These are phyloP conservation scores for Loxodes magnus DNA, from an alignment of 73 alveolate genomes.

Conservation along the genomic window DNA sequence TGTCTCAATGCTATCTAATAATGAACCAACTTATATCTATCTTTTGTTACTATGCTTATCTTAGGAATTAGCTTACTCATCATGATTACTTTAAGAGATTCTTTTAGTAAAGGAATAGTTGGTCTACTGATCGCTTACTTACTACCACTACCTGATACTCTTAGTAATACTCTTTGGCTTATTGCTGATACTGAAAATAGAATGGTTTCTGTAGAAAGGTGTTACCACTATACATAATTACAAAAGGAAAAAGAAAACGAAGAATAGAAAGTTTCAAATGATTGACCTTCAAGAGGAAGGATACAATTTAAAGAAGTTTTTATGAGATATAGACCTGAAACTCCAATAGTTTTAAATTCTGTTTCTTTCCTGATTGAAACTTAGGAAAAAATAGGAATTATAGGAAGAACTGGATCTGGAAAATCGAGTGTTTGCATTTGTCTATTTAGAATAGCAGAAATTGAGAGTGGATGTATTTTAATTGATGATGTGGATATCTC, in stretches of 20 bases:
- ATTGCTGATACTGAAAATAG: conserved; percentile 59
- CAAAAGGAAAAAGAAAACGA: conserved; percentile 33
- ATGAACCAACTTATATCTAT: background rate
- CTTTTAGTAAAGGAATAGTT: conserved; percentile 27
- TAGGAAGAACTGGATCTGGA: conserved; percentile 97
- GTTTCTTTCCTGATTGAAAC: conserved; percentile 49
- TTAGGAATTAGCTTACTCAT: background rate
- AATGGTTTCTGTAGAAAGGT: conserved; percentile 70
- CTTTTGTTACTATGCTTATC: background rate
- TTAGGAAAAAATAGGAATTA: conserved; percentile 84
- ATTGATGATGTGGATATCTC: conserved; percentile 76
- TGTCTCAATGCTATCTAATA: background rate
- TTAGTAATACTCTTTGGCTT: conserved; percentile 41
- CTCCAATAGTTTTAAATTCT: conserved; percentile 70
- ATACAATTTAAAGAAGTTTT: conserved; percentile 52
- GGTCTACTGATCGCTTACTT: conserved; percentile 55
- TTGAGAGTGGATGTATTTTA: conserved; percentile 46
- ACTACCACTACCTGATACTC: conserved; percentile 45
- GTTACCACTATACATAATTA: conserved; percentile 49
- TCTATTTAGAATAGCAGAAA: conserved; percentile 70
- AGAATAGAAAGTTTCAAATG: conserved; percentile 22
- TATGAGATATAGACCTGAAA: conserved; percentile 75
- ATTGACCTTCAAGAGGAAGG: conserved; percentile 71
- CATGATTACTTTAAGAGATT: conserved; percentile 19
- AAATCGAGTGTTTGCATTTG: conserved; percentile 60